Conservation (phyloP, 208 protist species). For the Trypanosoma mega region DNA sequence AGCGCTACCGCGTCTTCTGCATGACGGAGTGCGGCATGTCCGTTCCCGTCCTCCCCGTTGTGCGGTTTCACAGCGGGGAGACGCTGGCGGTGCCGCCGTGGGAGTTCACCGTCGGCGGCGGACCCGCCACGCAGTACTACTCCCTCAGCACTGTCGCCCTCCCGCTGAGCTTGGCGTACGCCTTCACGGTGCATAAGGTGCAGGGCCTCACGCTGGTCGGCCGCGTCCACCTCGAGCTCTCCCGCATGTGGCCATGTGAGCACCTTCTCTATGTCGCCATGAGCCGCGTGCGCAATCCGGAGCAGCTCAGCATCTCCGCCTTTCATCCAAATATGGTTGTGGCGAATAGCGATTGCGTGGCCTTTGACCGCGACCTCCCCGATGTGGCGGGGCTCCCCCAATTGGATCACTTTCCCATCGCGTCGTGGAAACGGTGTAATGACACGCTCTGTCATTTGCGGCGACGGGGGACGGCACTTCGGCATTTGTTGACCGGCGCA, state of each 20-base stretch:
- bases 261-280: slow-evolving; percentile 89
- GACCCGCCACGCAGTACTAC: slow-evolving; percentile 75
- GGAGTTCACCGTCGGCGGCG: slow-evolving; percentile 79
- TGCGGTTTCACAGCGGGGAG: slow-evolving; percentile 84
- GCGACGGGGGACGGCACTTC: slow-evolving; percentile 62
- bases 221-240: slow-evolving; percentile 86
- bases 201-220: slow-evolving; percentile 84
- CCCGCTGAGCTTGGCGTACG: slow-evolving; percentile 82
- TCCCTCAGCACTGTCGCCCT: slow-evolving; percentile 68
- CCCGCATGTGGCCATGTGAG: slow-evolving; percentile 88
- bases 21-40: slow-evolving; percentile 80
- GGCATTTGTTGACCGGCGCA: slow-evolving; percentile 47
- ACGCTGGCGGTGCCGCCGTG: slow-evolving; percentile 76
- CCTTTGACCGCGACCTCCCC: slow-evolving; percentile 65
- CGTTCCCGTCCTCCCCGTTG: slow-evolving; percentile 78
- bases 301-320: slow-evolving; percentile 85
- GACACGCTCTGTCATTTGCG: slow-evolving; percentile 85
- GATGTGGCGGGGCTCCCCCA: slow-evolving; percentile 35
- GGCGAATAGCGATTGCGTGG: slow-evolving; percentile 71
- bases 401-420: slow-evolving; percentile 50
- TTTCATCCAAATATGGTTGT: slow-evolving; percentile 76
- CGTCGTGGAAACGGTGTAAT: slow-evolving; percentile 84
- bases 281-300: slow-evolving; percentile 87
- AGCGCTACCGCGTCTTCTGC: slow-evolving; percentile 81
- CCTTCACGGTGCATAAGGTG: slow-evolving; percentile 91